These are phyloP conservation scores for Telopea speciosissima DNA, from an alignment of 177 flowering plant genomes.

Conservation along the genomic window DNA sequence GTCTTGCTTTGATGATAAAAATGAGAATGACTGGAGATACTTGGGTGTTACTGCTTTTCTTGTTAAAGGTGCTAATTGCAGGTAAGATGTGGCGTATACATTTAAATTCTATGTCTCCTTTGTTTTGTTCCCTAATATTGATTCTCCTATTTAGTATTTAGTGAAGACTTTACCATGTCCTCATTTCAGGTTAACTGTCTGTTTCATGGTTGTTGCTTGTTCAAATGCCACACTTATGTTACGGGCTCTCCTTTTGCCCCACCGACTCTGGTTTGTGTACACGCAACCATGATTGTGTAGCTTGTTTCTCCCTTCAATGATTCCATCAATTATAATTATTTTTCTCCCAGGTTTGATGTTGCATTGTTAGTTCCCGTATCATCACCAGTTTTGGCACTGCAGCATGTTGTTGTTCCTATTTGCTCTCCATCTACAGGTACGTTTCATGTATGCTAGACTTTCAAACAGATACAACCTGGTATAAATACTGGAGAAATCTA, in stretches of 20 bases:
- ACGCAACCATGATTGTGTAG: background rate
- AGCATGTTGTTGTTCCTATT: conserved; percentile 60
- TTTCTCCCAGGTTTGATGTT: conserved; percentile 81
- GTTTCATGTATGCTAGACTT: conserved; percentile 12
- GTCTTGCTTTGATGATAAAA: conserved; percentile 21
- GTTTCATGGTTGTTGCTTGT: conserved; percentile 83
- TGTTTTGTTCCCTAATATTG: background rate
- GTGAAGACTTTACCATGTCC: conserved; percentile 3
- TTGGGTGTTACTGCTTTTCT: conserved; percentile 93
- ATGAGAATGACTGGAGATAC: conserved; percentile 96
- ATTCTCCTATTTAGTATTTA: background rate
- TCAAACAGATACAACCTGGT: background rate
- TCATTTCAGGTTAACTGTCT: conserved; percentile 57
- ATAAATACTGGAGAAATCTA: background rate
- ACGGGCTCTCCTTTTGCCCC: conserved; percentile 85
- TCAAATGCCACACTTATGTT: conserved; percentile 83
- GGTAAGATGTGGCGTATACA: conserved; percentile 29
- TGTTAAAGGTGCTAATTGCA: conserved; percentile 51
- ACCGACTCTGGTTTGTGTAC: conserved; percentile 61
- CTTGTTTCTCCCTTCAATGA: background rate
- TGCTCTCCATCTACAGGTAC: conserved; percentile 36
- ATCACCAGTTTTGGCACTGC: conserved; percentile 79
- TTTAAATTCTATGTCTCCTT: background rate
- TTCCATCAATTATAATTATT: background rate
- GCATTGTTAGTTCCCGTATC: conserved; percentile 58